Evolutionary conservation across 2,329 filamentous ascomycete genomes (phyloP).

Genomic region (Berkeleyomyces basicola): DNA sequence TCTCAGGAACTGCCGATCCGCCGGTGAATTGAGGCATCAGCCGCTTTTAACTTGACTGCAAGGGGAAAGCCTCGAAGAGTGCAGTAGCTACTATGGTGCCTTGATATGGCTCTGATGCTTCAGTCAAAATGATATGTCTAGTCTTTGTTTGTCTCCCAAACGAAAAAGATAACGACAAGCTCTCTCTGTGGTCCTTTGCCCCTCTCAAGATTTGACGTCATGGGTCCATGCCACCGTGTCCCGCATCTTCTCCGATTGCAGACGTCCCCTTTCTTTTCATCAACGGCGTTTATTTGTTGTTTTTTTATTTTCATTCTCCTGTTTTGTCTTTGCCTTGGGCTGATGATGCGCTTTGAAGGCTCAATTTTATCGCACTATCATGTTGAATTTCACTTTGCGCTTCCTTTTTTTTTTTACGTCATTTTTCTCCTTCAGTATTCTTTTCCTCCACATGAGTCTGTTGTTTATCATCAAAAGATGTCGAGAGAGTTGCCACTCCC

Average conservation of each 20-base stretch:
- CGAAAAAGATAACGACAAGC: background rate
- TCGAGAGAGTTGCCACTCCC: background rate
- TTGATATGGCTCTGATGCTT: background rate
- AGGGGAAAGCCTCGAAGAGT: background rate
- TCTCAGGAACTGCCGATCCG: constrained; percentile 5
- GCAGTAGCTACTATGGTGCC: background rate
- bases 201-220: background rate
- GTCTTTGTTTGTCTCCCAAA: background rate
- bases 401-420: background rate
- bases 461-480: constrained; percentile 2
- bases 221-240: background rate
- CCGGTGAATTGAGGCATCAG: background rate
- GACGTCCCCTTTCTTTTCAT: background rate
- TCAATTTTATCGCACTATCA: background rate
- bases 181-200: background rate
- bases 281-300: constrained; percentile 4
- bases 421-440: background rate
- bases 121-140: background rate
- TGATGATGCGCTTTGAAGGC: constrained; percentile 1
- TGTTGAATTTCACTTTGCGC: background rate
- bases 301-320: constrained; percentile 2
- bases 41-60: background rate
- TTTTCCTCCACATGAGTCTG: background rate
- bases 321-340: constrained; percentile 5
- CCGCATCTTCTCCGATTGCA: background rate